Evolutionary conservation across 768 basidiomycete species (phyloP).

Genomic region (Amanita brunnescens): DNA sequence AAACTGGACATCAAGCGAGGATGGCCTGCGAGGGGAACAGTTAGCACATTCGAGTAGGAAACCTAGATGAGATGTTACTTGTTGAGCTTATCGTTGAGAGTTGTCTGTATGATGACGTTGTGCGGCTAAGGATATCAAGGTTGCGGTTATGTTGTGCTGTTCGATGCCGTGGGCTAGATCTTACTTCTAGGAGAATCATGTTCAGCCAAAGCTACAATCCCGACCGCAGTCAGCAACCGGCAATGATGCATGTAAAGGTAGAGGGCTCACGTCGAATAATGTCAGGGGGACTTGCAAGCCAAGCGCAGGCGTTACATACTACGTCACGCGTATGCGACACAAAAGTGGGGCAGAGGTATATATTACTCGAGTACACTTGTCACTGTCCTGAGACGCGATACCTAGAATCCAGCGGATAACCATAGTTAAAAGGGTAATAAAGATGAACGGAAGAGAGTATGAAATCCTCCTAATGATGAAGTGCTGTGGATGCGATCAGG

Average conservation of each 20-base stretch:
- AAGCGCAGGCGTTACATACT: neutral
- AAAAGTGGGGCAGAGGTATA: neutral
- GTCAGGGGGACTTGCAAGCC: neutral
- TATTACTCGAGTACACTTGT: neutral
- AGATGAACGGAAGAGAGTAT: conserved; percentile 10
- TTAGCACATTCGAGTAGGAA: neutral
- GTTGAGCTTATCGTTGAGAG: conserved; percentile 74
- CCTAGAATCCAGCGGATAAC: neutral
- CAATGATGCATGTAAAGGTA: too few species aligned
- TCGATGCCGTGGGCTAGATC: conserved; percentile 7
- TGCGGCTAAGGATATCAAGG: conserved; percentile 48
- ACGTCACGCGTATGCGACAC: neutral
- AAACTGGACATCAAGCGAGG: conserved; percentile 88
- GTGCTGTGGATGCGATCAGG: neutral
- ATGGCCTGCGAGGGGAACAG: conserved; percentile 49
- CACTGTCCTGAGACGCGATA: neutral
- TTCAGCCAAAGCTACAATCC: neutral
- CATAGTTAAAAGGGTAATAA: conserved; percentile 1
- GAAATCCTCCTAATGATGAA: neutral
- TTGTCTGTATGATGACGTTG: conserved; percentile 88
- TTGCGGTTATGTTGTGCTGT: neutral
- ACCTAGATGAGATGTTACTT: conserved; percentile 43
- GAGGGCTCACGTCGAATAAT: neutral
- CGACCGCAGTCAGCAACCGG: neutral
- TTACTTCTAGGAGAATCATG: conserved; percentile 86